Conservation (phyloP, 1,139 yeast species). For the Scheffersomyces segobiensis region DNA sequence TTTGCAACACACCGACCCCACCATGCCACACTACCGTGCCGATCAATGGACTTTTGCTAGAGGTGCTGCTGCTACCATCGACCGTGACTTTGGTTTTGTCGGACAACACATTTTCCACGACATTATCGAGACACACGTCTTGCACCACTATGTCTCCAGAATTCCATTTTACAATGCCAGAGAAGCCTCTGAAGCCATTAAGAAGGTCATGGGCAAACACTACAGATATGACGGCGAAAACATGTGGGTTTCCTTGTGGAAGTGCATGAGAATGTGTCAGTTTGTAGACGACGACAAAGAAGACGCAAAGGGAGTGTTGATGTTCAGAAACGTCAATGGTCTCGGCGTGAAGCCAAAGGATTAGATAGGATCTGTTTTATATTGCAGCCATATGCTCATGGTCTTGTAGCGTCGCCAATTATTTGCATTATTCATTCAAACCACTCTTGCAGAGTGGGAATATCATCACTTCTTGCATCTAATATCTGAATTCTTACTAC, state of each 20-base stretch:
- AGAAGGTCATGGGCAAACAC: slow-evolving; percentile 61
- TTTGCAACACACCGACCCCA: slow-evolving; percentile 60
- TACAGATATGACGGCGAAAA: slow-evolving; percentile 53
- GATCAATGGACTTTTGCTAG: slow-evolving; percentile 63
- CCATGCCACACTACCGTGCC: slow-evolving; percentile 59
- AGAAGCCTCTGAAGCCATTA: slow-evolving; percentile 58
- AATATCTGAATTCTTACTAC: neutral
- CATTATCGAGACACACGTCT: slow-evolving; percentile 64
- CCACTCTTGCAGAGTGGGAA: neutral
- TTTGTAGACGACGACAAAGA: slow-evolving; percentile 55
- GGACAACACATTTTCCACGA: slow-evolving; percentile 63
- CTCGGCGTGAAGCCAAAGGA: slow-evolving; percentile 33
- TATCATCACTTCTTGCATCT: neutral
- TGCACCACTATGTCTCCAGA: slow-evolving; percentile 62
- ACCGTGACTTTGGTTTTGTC: slow-evolving; percentile 60
- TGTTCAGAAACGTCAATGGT: slow-evolving; percentile 59
- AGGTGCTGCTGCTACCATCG: slow-evolving; percentile 69
- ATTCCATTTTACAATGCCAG: slow-evolving; percentile 65
- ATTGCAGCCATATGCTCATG: neutral
- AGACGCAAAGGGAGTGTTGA: slow-evolving; percentile 47
- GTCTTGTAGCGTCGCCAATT: neutral
- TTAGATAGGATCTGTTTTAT: slow-evolving; percentile 1
- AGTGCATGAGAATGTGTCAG: slow-evolving; percentile 55
- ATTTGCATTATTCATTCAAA: neutral
- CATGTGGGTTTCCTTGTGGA: slow-evolving; percentile 62